These are phyloP conservation scores for Gamsiella multidivaricata DNA, from an alignment of 192 early-diverging fungal genomes.

Conservation along the genomic window DNA sequence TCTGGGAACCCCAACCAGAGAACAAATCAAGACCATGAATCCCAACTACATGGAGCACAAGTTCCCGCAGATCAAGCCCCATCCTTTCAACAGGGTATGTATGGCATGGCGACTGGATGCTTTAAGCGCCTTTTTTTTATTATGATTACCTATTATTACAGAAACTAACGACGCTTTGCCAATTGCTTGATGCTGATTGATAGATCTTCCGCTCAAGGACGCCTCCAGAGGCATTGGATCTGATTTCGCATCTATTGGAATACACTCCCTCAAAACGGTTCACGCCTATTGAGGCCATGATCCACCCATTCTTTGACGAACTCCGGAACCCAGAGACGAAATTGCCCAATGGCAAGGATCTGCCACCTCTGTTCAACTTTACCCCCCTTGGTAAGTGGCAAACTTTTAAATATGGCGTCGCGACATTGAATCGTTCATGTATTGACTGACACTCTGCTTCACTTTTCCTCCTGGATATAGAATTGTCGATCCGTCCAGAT, in stretches of 20 bases:
- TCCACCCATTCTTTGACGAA: conserved; percentile 98
- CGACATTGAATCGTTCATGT: no score
- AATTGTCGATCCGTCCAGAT: conserved; percentile 90
- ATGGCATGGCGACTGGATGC: no score
- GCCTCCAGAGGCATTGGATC: conserved; percentile 87
- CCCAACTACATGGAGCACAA: conserved; percentile 98
- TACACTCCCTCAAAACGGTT: conserved; percentile 89
- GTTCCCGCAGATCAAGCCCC: conserved; percentile 97
- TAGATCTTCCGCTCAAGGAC: conserved; percentile 85
- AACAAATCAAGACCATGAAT: conserved; percentile 98
- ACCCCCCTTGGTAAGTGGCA: conserved; percentile 67
- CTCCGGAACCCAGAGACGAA: conserved; percentile 85
- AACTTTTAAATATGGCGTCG: background rate
- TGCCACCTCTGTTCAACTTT: conserved; percentile 96
- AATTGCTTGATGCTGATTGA: no score
- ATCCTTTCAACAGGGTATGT: conserved; percentile 79
- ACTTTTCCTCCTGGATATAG: conserved; percentile 39
- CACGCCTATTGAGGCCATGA: conserved; percentile 92
- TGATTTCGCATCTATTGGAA: conserved; percentile 87
- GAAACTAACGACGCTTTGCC: background rate
- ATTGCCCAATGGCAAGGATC: conserved; percentile 83
- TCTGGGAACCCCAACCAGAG: conserved; percentile 94
- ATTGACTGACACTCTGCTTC: background rate
- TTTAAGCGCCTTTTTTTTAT: background rate
- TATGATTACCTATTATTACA: background rate